Conservation (phyloP, 805 yeast genomes). For the Kazachstania martiniae region DNA sequence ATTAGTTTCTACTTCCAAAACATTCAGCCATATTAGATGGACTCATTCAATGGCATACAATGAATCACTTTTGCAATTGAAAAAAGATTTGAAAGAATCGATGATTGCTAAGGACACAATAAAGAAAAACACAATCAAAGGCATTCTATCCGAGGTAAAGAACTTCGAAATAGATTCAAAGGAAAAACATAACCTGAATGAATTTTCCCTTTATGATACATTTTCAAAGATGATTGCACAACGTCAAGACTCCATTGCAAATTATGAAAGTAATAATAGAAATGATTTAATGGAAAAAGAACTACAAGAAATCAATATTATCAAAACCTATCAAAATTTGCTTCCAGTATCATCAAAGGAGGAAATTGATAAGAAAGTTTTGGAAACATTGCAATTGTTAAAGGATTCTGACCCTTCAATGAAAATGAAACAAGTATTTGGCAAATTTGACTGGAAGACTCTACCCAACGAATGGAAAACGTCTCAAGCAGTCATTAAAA, state of each 20-base stretch:
- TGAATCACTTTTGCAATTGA: constrained; percentile 26
- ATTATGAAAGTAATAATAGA: constrained; percentile 37
- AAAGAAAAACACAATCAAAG: constrained; percentile 35
- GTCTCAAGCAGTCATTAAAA: constrained; percentile 23
- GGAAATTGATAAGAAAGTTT: constrained; percentile 30
- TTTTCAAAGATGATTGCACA: constrained; percentile 38
- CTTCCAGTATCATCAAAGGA: constrained; percentile 41
- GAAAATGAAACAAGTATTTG: constrained; percentile 25
- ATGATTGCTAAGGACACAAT: constrained; percentile 36
- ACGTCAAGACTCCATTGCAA: constrained; percentile 39
- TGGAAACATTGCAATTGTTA: constrained; percentile 14
- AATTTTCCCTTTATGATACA: constrained; percentile 28
- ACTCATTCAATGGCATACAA: constrained; percentile 30
- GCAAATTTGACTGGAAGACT: constrained; percentile 25
- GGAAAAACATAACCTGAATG: constrained; percentile 14
- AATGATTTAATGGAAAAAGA: constrained; percentile 47
- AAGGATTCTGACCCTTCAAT: constrained; percentile 14
- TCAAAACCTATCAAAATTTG: constrained; percentile 30
- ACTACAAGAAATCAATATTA: constrained; percentile 33
- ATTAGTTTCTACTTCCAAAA: background rate
- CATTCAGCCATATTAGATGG: constrained; percentile 15
- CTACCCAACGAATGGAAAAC: constrained; percentile 31
- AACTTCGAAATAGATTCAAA: constrained; percentile 34
- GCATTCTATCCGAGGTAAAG: constrained; percentile 33
- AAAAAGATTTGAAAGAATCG: constrained; percentile 36